Evolutionary conservation across 805 yeast genomes (phyloP).

Genomic region (Candida gorgasii): DNA sequence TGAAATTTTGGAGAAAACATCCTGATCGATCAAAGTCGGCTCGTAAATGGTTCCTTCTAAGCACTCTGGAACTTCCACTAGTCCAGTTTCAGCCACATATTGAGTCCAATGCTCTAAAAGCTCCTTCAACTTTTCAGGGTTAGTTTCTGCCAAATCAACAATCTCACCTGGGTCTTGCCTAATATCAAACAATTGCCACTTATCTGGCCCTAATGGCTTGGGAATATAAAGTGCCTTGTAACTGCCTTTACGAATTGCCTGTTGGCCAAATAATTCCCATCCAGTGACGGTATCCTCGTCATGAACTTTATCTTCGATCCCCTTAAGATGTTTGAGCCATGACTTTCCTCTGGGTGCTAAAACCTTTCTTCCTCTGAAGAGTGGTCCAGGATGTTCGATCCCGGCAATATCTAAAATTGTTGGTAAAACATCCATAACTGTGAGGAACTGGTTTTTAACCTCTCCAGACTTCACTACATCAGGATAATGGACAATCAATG

Average conservation of each 20-base stretch:
- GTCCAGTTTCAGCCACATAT: slow-evolving; percentile 46
- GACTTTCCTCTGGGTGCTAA: slow-evolving; percentile 48
- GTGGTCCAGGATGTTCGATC: slow-evolving; percentile 42
- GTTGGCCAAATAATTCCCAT: slow-evolving; percentile 61
- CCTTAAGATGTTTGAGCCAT: slow-evolving; percentile 41
- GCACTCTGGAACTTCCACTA: background rate
- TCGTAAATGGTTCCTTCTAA: background rate
- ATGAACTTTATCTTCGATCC: slow-evolving; percentile 31
- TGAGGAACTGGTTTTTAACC: slow-evolving; percentile 42
- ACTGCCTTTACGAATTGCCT: slow-evolving; percentile 52
- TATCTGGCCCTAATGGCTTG: slow-evolving; percentile 47
- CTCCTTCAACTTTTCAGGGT: slow-evolving; percentile 40
- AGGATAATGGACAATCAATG: slow-evolving; percentile 51
- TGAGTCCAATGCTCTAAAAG: slow-evolving; percentile 50
- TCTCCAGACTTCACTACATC: slow-evolving; percentile 29
- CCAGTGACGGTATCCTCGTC: slow-evolving; percentile 48
- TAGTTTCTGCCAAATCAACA: slow-evolving; percentile 38
- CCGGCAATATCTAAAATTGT: slow-evolving; percentile 53
- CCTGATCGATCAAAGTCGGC: no score
- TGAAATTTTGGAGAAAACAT: no score
- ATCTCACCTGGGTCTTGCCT: slow-evolving; percentile 53
- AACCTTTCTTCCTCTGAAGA: slow-evolving; percentile 44
- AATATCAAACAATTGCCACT: slow-evolving; percentile 51
- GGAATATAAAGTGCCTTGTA: slow-evolving; percentile 53
- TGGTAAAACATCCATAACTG: slow-evolving; percentile 63